Conservation (phyloP, 805 yeast species). For the Ascoidea rubescens region DNA sequence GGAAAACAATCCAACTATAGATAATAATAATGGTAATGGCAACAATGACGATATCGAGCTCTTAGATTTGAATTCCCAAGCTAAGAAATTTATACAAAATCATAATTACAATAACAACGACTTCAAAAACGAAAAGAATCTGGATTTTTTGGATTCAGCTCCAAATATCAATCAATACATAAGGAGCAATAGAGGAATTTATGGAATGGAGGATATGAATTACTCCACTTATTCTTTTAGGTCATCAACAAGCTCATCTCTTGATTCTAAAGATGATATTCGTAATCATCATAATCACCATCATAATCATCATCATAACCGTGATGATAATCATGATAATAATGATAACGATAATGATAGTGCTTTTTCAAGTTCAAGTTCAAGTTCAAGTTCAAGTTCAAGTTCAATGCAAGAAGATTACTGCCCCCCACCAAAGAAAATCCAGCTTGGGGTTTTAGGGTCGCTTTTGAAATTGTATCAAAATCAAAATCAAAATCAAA, state of each 20-base stretch:
- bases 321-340: not conserved
- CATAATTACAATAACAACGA: not conserved
- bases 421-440: too few relatives aligned
- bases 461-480: slow-evolving; percentile 61
- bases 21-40: not conserved
- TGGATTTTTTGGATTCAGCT: not conserved
- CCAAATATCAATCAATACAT: not conserved
- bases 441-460: slow-evolving; percentile 63
- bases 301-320: not conserved
- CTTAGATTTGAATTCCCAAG: not conserved
- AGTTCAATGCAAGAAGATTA: too few relatives aligned
- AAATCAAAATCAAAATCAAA: slow-evolving; percentile 17
- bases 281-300: slow-evolving; percentile 1
- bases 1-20: not conserved
- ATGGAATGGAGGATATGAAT: not conserved
- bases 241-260: not conserved
- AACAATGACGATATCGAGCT: too few relatives aligned
- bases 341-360: not conserved
- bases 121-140: not conserved
- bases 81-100: not conserved
- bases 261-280: not conserved
- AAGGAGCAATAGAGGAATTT: not conserved
- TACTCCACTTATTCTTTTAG: not conserved
- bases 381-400: not conserved
- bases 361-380: not conserved